Base-by-base conservation (phyloP, 108 stramenopile species). In the Skeletonema marinoi region DNA sequence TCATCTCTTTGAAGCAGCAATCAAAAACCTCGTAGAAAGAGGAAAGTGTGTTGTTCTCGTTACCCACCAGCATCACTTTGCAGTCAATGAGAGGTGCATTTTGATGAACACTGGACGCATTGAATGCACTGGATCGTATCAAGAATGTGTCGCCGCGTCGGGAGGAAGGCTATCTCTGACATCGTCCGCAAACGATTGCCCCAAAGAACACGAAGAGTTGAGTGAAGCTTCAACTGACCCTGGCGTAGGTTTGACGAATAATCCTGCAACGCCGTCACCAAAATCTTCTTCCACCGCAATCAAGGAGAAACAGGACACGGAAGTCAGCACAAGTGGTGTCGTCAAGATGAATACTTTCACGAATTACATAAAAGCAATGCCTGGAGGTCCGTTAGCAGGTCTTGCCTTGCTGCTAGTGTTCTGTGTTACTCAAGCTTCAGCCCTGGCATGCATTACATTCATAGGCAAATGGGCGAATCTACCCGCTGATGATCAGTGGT, bases 61-160 rank as follows among this genome's bases (percentile, higher is more conserved):
- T 6, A 94, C 94, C 35, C 96, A 97, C 77, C 94, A 96, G 77
- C 93, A 96, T 36, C 94, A 95, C 66, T 90, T 89, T 71, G 86
- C 82, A 75, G 66, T 33, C 13, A 81, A 87, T 3, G 38, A 65
- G 19, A 65, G 73, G 1, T 89, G 87, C 66, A 87, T 96, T 17
- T 58, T 95, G 17, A 73, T 98, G 75, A 68, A 62, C 7, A 65
- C 75, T 59, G 90, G 93, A 10, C 56, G 41, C 25, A 73, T 91
- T 12, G 70, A 36, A 6, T 87, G 75, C 42, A 31, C 66, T 38
- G 95, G 95, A 17, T 75, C 73, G 38, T 93, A 88, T 78, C 68
- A 68, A 25, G 82, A 85, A n/a, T 88, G 88, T 35, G 74, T 88
- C 32, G 65, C 44, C 14, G 75, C 74, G 1, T 69, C 88, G n/a